Evolutionary conservation across 306 rosid genomes (phyloP).

Genomic region (Vigna angularis): DNA sequence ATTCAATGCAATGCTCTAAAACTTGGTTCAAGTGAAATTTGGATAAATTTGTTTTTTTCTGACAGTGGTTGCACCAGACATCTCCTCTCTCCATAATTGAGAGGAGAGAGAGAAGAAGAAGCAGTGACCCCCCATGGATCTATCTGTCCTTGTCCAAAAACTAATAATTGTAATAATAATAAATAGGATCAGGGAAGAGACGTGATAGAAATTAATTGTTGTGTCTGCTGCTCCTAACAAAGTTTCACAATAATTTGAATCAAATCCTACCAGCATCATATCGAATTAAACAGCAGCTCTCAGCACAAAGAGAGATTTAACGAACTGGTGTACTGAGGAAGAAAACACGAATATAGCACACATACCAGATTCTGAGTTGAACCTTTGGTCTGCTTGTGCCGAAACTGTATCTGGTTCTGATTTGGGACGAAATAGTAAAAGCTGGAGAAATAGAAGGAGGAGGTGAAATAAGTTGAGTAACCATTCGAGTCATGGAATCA

Average conservation of each 20-base stretch:
- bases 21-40: constrained; percentile 29
- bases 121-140: constrained; percentile 36
- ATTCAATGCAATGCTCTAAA: constrained; percentile 21
- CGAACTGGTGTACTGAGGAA: not conserved
- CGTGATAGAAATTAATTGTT: constrained; percentile 37
- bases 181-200: constrained; percentile 22
- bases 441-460: constrained; percentile 19
- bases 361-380: constrained; percentile 40
- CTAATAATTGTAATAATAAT: constrained; percentile 10
- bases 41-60: not conserved
- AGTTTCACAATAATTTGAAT: constrained; percentile 32
- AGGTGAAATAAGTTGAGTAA: constrained; percentile 5
- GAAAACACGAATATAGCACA: constrained; percentile 24
- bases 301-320: not conserved
- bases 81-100: constrained; percentile 37
- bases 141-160: constrained; percentile 52
- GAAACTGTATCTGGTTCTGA: constrained; percentile 13
- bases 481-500: not conserved
- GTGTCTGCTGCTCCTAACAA: not conserved
- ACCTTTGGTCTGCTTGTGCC: constrained; percentile 23
- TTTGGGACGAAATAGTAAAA: not conserved
- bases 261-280: not conserved
- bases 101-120: not conserved
- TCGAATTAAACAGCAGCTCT: not conserved
- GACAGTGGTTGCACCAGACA: constrained; percentile 10